Conservation (phyloP, 805 yeast species). For the Nakazawaea ernobii region DNA sequence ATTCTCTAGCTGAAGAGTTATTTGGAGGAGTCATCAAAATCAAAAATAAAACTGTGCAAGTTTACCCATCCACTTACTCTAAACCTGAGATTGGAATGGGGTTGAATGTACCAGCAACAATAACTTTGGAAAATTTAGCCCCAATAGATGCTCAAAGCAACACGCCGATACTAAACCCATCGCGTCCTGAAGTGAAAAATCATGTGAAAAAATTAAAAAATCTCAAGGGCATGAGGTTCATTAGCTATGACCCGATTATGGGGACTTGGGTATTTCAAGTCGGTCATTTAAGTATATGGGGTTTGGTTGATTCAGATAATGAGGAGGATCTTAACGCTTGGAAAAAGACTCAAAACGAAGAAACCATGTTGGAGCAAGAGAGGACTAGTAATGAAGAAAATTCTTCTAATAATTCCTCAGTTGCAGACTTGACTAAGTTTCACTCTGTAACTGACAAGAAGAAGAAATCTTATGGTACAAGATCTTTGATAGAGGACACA, state of each 20-base stretch:
- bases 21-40: conserved; percentile 42
- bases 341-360: conserved; percentile 23
- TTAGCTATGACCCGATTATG: conserved; percentile 71
- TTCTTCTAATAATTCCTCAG: conserved; percentile 12
- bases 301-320: conserved; percentile 64
- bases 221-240: conserved; percentile 66
- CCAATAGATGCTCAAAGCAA: conserved; percentile 33
- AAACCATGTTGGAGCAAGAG: conserved; percentile 18
- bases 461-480: conserved; percentile 3
- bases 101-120: conserved; percentile 70
- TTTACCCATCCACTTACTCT: conserved; percentile 46
- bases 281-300: conserved; percentile 94
- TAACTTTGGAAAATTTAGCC: conserved; percentile 56
- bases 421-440: conserved; percentile 14
- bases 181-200: conserved; percentile 36
- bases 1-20: conserved; percentile 28
- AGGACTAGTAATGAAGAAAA: conserved; percentile 12
- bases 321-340: conserved; percentile 46
- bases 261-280: conserved; percentile 79
- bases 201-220: conserved; percentile 47
- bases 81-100: conserved; percentile 67
- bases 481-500: conserved; percentile 20
- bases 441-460: conserved; percentile 2
- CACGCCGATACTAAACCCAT: conserved; percentile 21
- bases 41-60: conserved; percentile 47